Conservation (phyloP, 2,329 filamentous ascomycete genomes). For the Apiospora pterosperma region DNA sequence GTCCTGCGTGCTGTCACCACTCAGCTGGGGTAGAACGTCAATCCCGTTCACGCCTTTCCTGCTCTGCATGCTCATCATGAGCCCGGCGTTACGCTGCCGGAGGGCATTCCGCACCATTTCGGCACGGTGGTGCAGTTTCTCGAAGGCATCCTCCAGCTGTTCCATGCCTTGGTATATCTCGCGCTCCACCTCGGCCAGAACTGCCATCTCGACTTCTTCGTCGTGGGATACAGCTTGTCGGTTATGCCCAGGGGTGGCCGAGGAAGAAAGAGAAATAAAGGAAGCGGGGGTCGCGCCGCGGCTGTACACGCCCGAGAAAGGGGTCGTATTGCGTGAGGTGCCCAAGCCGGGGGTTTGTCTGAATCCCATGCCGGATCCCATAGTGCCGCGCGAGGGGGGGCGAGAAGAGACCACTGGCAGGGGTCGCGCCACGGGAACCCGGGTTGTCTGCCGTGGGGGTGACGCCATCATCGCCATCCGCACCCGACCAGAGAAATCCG, state of each 20-base stretch:
- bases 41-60: conserved; percentile 44
- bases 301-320: conserved; percentile 49
- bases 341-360: conserved; percentile 37
- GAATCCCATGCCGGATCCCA: conserved; percentile 37
- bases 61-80: conserved; percentile 62
- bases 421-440: conserved; percentile 50
- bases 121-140: conserved; percentile 81
- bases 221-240: conserved; percentile 75
- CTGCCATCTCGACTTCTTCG: conserved; percentile 89
- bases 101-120: conserved; percentile 76
- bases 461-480: conserved; percentile 56
- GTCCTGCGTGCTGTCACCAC: conserved; percentile 42
- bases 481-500: conserved; percentile 91
- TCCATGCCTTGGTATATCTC: conserved; percentile 96
- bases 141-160: conserved; percentile 88
- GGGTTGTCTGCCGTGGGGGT: conserved; percentile 38
- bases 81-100: conserved; percentile 76
- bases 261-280: conserved; percentile 35
- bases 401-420: conserved; percentile 45
- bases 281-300: conserved; percentile 55
- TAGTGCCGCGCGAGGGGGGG: conserved; percentile 35
- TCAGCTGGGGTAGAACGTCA: conserved; percentile 50
- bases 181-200: conserved; percentile 84
- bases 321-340: conserved; percentile 43
- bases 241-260: conserved; percentile 34